A percentile compares a stretch with the other conserved stretches of the same genome.
phyloP scores from a whole-genome alignment of 2,329 filamentous ascomycete genomes.

The Aaosphaeria arxii region DNA sequence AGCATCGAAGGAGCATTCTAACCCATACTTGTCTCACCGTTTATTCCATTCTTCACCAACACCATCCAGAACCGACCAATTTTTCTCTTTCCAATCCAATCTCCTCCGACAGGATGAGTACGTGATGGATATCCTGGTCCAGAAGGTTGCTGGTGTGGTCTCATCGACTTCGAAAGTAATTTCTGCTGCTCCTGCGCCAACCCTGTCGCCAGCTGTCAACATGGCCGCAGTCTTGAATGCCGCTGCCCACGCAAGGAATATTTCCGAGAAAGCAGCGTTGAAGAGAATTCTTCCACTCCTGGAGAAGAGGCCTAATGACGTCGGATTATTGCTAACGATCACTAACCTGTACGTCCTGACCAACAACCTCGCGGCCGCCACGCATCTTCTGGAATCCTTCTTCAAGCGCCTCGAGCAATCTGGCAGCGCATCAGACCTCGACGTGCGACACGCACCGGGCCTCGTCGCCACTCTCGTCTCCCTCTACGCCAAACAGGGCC shows the following conservation, averaged over 20 bases:
- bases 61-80: constrained; percentile 57
- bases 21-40: constrained; percentile 68
- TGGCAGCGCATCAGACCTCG: constrained; percentile 54
- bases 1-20: constrained; percentile 47
- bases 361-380: constrained; percentile 70
- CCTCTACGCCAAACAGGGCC: constrained; percentile 73
- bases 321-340: constrained; percentile 76
- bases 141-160: constrained; percentile 66
- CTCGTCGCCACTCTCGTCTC: constrained; percentile 77
- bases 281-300: constrained; percentile 67
- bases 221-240: constrained; percentile 65
- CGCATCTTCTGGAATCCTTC: constrained; percentile 72
- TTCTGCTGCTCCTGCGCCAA: constrained; percentile 43
- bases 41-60: constrained; percentile 55
- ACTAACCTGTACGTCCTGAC: constrained; percentile 76
- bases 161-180: constrained; percentile 53
- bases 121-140: constrained; percentile 61
- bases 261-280: constrained; percentile 62
- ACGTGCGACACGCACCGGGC: constrained; percentile 79
- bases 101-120: constrained; percentile 62
- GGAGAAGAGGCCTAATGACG: constrained; percentile 71
- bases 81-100: constrained; percentile 69
- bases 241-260: constrained; percentile 67
- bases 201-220: constrained; percentile 51
- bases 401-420: constrained; percentile 68